Evolutionary conservation across 164 flowering plant species (phyloP).

Genomic region (Vitis amurensis): DNA sequence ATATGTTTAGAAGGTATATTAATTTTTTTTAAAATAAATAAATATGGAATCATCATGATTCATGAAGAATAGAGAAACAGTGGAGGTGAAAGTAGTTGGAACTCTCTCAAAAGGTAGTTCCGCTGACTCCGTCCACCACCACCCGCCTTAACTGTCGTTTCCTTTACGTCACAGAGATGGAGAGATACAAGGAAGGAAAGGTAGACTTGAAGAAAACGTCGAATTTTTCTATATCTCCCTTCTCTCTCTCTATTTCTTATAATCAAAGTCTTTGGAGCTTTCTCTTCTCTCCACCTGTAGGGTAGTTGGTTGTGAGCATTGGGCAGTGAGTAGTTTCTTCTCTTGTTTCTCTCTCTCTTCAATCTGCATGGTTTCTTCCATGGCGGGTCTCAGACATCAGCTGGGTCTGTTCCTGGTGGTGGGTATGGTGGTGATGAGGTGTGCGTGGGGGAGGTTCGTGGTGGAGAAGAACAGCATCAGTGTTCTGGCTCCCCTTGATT

Average conservation of each 20-base stretch:
- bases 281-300: not conserved
- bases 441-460: constrained; percentile 40
- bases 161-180: constrained; percentile 27
- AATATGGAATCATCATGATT: too few relatives aligned
- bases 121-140: constrained; percentile 31
- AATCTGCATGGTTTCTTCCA: constrained; percentile 7
- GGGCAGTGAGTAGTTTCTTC: too few relatives aligned
- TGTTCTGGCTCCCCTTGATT: constrained; percentile 46
- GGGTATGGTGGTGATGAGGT: not conserved
- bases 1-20: too few relatives aligned
- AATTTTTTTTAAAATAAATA: too few relatives aligned
- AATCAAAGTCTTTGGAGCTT: not conserved
- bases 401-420: constrained; percentile 7
- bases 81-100: not conserved
- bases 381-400: constrained; percentile 16
- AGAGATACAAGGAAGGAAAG: not conserved
- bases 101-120: constrained; percentile 16
- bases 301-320: too few relatives aligned
- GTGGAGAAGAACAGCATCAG: constrained; percentile 82
- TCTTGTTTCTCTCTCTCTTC: constrained; percentile 5
- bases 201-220: too few relatives aligned
- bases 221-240: too few relatives aligned
- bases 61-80: too few relatives aligned
- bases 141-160: constrained; percentile 14
- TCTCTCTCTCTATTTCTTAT: not conserved